Evolutionary conservation across 2,329 filamentous ascomycete genomes (phyloP), one percentile per base, ranked within the genome.

Genomic region (Talaromyces sp.): DNA sequence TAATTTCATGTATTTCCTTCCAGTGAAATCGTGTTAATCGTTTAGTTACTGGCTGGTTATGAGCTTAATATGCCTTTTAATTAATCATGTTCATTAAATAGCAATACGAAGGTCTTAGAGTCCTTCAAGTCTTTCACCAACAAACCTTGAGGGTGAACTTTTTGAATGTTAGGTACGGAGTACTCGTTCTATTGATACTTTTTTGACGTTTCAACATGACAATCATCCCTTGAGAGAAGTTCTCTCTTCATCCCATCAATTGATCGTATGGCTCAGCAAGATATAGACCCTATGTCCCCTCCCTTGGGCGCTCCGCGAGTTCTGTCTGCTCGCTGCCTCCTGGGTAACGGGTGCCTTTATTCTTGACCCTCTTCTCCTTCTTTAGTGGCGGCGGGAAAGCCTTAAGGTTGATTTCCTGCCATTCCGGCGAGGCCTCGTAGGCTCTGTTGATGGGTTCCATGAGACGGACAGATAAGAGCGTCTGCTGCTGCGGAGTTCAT

Each of bases 331-430:
- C 29, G 10, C 22, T 29, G 15, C 47, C 56, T 29, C 67, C 67
- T 19, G 88, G 89, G 74, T 88, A 85, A 67, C 86, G 83, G 1
- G 86, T 84, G 1, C 91, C 91, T 79, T 89, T 89, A 72, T 93
- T 87, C 84, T 93, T 95, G 67, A 83, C 83, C 80, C 91, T 91
- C 83, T 91, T 90, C 71, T 86, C 78, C 72, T 87, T 87, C 80
- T 92, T 91, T 81, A 91, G 89, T 1, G 83, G 82, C 0, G 85
- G 83, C 19, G 95, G 95, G 84, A 98, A 98, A 34, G 93, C 95
- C 75, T 90, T 89, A 60, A 85, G 76, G 59, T 89, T 86, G 62
- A 92, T 85, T 65, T 88, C 87, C 79, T 96, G 90, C 93, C 93
- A 98, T 73, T 93, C 92, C 34, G 84, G 73, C 0, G 86, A 89